A percentile compares a stretch with the other conserved stretches of the same genome.
phyloP scores from a whole-genome alignment of 2,329 filamentous ascomycete species.

The Ascochyta lentis region DNA sequence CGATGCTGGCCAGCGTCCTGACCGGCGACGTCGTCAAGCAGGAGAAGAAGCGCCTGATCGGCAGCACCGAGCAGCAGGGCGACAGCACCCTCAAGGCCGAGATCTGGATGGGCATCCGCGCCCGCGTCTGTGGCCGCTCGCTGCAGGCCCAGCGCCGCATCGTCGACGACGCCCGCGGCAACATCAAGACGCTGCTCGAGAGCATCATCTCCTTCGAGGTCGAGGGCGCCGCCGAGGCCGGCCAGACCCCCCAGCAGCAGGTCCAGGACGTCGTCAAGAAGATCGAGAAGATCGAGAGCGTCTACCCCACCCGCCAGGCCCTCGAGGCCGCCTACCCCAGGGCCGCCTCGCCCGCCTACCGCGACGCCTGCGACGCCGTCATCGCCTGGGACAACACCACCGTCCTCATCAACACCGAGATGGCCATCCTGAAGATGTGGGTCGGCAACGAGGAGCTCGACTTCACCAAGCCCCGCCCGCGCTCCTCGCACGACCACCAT shows the following conservation, averaged over 20 bases:
- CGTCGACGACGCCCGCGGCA: constrained; percentile 80
- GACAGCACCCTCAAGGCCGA: constrained; percentile 71
- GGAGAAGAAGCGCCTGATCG: constrained; percentile 94
- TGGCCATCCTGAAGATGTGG: constrained; percentile 91
- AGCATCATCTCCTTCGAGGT: constrained; percentile 93
- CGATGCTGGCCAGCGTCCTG: constrained; percentile 93
- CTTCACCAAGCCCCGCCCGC: constrained; percentile 77
- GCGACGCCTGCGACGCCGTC: constrained; percentile 84
- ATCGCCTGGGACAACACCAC: constrained; percentile 98
- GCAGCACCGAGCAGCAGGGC: constrained; percentile 75
- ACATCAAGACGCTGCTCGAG: constrained; percentile 78
- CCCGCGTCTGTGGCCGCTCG: constrained; percentile 82
- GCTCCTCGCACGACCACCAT: constrained; percentile 72
- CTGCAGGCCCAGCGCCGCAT: constrained; percentile 84
- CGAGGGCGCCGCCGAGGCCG: constrained; percentile 88
- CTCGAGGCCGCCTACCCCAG: constrained; percentile 77
- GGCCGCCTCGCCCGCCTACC: constrained; percentile 77
- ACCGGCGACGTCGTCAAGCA: constrained; percentile 97
- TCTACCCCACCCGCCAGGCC: constrained; percentile 82
- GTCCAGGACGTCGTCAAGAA: constrained; percentile 88
- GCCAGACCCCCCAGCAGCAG: constrained; percentile 86
- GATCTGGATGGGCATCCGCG: constrained; percentile 87
- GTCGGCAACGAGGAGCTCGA: constrained; percentile 95
- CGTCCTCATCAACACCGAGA: constrained; percentile 91
- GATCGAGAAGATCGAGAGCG: constrained; percentile 84